Conservation (phyloP, 169 alveolate species). For the Condylostoma magnum region DNA sequence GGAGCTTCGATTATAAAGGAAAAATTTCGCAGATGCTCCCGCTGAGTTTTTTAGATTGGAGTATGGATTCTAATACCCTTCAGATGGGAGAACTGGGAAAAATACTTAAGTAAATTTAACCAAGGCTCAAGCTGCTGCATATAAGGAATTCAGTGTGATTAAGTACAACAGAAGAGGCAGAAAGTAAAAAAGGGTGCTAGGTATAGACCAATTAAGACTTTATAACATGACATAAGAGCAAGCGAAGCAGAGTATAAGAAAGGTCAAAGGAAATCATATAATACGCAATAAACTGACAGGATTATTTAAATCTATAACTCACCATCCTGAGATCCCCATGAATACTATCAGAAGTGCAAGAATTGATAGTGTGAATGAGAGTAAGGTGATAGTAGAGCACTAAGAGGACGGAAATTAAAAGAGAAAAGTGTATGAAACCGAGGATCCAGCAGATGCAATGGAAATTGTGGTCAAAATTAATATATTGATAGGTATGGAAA, state of each 20-base stretch:
- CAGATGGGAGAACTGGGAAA: neutral
- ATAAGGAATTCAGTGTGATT: slow-evolving; percentile 22
- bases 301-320: neutral
- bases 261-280: too few relatives aligned
- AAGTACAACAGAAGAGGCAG: slow-evolving; percentile 24
- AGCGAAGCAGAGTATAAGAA: too few relatives aligned
- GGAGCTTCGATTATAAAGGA: slow-evolving; percentile 15
- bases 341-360: neutral
- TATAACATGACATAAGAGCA: slow-evolving; percentile 11
- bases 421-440: slow-evolving; percentile 16
- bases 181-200: slow-evolving; percentile 24
- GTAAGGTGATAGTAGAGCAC: neutral
- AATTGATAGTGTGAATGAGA: neutral
- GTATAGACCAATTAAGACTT: slow-evolving; percentile 7
- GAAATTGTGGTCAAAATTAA: slow-evolving; percentile 2
- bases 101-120: neutral
- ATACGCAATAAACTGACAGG: neutral
- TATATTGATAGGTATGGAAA: too few relatives aligned
- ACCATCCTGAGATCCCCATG: slow-evolving; percentile 28
- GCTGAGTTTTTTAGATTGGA: neutral
- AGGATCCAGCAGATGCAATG: neutral
- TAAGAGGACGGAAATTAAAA: neutral
- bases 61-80: neutral
- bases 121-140: slow-evolving; percentile 26
- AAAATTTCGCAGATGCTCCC: slow-evolving; percentile 19